phyloP scores from a whole-genome alignment of 1,284 basidiomycete species.

The Athelia psychrophila region DNA sequence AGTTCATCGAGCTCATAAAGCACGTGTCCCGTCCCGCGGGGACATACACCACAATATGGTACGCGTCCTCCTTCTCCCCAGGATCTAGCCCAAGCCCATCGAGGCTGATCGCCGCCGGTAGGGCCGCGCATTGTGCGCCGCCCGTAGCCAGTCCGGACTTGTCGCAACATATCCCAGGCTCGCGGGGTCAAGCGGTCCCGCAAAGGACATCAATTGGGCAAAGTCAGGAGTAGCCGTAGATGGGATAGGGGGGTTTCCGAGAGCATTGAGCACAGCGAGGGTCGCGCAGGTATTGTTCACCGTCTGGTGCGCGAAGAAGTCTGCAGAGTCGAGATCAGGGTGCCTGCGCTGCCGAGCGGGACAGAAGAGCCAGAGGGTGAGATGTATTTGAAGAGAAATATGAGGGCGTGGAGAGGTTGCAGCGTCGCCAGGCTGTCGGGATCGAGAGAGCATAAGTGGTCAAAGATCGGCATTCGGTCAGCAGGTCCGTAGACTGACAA shows the following conservation, averaged over 20 bases:
- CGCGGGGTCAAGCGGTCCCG: conserved; percentile 80
- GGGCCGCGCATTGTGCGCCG: conserved; percentile 87
- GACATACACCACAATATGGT: too few relatives aligned
- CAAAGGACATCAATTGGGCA: conserved; percentile 79
- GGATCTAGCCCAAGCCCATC: conserved; percentile 73
- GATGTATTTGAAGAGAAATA: conserved; percentile 94
- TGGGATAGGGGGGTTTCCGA: conserved; percentile 84
- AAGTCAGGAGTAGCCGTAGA: conserved; percentile 53
- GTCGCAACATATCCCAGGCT: conserved; percentile 84
- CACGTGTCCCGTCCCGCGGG: too few relatives aligned
- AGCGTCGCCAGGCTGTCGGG: conserved; percentile 66
- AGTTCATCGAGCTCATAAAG: conserved; percentile 92
- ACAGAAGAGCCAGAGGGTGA: conserved; percentile 42
- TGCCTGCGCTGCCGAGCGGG: conserved; percentile 48
- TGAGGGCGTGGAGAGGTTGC: conserved; percentile 81
- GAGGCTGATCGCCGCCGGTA: conserved; percentile 79
- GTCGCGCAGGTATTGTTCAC: conserved; percentile 95
- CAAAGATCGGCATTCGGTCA: too few relatives aligned
- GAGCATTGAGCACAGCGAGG: conserved; percentile 85
- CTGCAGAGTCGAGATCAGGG: conserved; percentile 73
- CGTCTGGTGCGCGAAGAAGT: conserved; percentile 90
- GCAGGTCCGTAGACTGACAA: too few relatives aligned
- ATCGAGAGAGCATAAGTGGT: conserved; percentile 89
- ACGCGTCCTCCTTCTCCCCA: conserved; percentile 74
- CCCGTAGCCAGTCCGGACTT: conserved; percentile 81